These are phyloP conservation scores for Leccinum ochraceum DNA, from an alignment of 768 basidiomycete genomes.

Conservation along the genomic window DNA sequence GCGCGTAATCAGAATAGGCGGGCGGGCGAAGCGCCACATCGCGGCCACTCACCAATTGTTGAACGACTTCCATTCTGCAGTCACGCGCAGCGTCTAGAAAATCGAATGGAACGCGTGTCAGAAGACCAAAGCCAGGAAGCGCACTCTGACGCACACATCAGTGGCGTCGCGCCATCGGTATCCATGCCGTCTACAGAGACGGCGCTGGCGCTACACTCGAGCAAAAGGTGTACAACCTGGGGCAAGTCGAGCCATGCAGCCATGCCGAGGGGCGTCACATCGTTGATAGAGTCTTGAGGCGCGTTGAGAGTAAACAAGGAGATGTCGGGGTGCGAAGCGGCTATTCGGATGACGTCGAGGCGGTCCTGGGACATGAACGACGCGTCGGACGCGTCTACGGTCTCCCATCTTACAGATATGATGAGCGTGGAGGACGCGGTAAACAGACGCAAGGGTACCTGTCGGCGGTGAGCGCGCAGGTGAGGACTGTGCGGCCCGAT, in stretches of 20 bases:
- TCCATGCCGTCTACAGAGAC: constrained; percentile 78
- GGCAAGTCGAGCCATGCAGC: constrained; percentile 76
- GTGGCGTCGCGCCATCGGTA: constrained; percentile 70
- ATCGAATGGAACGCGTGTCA: neutral
- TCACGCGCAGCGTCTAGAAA: constrained; percentile 74
- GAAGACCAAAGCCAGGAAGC: constrained; percentile 4
- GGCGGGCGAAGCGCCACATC: constrained; percentile 3
- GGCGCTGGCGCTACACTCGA: constrained; percentile 59
- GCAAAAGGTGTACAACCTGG: constrained; percentile 58
- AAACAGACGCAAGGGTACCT: constrained; percentile 44
- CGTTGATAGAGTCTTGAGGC: constrained; percentile 67
- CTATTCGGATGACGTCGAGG: constrained; percentile 54
- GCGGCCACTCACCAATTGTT: constrained; percentile 62
- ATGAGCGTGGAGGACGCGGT: constrained; percentile 2
- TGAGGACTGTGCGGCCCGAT: constrained; percentile 61
- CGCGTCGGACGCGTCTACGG: constrained; percentile 70
- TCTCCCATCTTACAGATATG: constrained; percentile 54
- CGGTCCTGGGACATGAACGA: constrained; percentile 61
- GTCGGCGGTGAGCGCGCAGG: constrained; percentile 72
- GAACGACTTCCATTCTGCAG: constrained; percentile 65
- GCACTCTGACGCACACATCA: constrained; percentile 68
- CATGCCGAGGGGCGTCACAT: constrained; percentile 76
- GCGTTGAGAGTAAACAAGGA: constrained; percentile 73
- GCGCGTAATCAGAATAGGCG: constrained; percentile 7
- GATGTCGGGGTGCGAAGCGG: constrained; percentile 56